phyloP scores from a whole-genome alignment of 768 basidiomycete genomes.

The Podaxis sp. region DNA sequence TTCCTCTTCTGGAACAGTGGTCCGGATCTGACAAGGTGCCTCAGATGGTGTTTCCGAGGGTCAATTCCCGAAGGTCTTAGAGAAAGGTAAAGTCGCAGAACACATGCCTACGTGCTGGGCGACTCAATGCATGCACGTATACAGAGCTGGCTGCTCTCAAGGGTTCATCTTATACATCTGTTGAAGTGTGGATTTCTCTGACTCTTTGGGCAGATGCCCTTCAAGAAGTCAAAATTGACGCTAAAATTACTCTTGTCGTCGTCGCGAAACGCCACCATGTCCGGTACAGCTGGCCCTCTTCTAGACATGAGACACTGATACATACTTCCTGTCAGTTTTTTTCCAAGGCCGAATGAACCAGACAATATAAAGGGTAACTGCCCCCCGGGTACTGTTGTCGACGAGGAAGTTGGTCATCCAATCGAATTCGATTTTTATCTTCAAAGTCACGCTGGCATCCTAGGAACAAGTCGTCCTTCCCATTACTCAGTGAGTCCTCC shows the following conservation, averaged over 20 bases:
- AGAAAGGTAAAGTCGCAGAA: constrained; percentile 41
- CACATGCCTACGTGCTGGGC: background rate
- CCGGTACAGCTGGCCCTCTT: constrained; percentile 25
- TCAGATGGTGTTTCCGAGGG: constrained; percentile 52
- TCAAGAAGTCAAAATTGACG: constrained; percentile 48
- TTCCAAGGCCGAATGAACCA: constrained; percentile 18
- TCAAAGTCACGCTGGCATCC: constrained; percentile 71
- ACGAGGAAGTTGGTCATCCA: constrained; percentile 67
- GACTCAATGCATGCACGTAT: constrained; percentile 15
- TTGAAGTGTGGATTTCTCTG: background rate
- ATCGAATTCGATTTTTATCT: constrained; percentile 79
- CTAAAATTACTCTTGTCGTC: constrained; percentile 74
- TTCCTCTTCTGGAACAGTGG: background rate
- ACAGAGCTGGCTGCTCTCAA: constrained; percentile 61
- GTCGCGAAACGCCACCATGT: constrained; percentile 80
- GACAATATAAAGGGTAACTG: constrained; percentile 64
- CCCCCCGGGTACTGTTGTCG: constrained; percentile 76
- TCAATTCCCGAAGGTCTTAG: constrained; percentile 50
- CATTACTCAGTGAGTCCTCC: constrained; percentile 32
- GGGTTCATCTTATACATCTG: constrained; percentile 34
- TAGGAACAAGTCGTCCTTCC: constrained; percentile 64
- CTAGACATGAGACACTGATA: background rate
- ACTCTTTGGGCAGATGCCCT: constrained; percentile 57
- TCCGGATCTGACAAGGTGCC: constrained; percentile 7
- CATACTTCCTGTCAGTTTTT: background rate